Percentiles rank a stretch among this genome's conserved stretches.
These are phyloP conservation scores for Mycena citricolor DNA, from an alignment of 1,284 basidiomycete genomes.

Conservation along the genomic window DNA sequence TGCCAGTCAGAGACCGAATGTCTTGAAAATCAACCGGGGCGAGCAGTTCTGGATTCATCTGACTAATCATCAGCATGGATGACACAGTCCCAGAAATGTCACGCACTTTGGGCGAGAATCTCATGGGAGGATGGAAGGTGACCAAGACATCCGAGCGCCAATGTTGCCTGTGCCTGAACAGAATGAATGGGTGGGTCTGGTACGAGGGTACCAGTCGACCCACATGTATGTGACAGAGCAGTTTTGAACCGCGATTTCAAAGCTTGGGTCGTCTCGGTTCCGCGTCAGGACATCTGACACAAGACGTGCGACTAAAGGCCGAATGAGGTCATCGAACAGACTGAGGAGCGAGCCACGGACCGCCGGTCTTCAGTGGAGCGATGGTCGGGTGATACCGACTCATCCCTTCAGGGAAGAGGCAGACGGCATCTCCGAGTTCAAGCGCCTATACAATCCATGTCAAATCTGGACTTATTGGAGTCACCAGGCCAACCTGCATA, in stretches of 20 bases:
- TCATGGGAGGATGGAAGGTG: slow-evolving; percentile 75
- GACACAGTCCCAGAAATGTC: background rate
- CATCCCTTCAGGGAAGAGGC: slow-evolving; percentile 81
- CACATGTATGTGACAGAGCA: slow-evolving; percentile 85
- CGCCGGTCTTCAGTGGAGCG: slow-evolving; percentile 82
- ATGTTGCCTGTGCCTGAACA: slow-evolving; percentile 60
- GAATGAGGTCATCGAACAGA: slow-evolving; percentile 5
- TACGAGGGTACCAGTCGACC: slow-evolving; percentile 20
- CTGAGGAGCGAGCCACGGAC: slow-evolving; percentile 36
- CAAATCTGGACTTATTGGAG: slow-evolving; percentile 5
- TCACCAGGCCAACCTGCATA: slow-evolving; percentile 49
- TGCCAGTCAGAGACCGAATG: slow-evolving; percentile 62
- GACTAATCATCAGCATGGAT: slow-evolving; percentile 13
- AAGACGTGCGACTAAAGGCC: slow-evolving; percentile 65
- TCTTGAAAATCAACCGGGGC: slow-evolving; percentile 59
- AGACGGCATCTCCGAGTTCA: slow-evolving; percentile 76
- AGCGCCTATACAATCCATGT: slow-evolving; percentile 51
- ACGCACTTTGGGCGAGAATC: slow-evolving; percentile 60
- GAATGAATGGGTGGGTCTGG: slow-evolving; percentile 5
- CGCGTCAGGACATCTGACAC: slow-evolving; percentile 76
- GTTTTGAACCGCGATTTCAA: slow-evolving; percentile 70
- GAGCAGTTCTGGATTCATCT: slow-evolving; percentile 74
- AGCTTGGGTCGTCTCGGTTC: slow-evolving; percentile 64
- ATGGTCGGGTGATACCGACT: slow-evolving; percentile 82
- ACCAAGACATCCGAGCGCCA: slow-evolving; percentile 86